Evolutionary conservation across 257 asterid genomes (phyloP).

Genomic region (Fraxinus pennsylvanica): DNA sequence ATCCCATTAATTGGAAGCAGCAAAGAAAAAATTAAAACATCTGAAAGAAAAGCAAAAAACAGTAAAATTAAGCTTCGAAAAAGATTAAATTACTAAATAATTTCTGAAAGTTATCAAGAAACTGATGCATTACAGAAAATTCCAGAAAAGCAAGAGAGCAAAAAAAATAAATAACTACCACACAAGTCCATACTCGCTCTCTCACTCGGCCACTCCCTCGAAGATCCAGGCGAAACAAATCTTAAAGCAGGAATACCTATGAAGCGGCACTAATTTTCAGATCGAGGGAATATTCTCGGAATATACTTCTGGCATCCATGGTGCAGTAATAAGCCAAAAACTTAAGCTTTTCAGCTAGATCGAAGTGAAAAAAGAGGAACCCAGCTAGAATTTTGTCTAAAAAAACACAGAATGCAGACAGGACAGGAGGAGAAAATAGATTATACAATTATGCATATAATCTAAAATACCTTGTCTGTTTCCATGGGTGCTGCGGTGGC

Average conservation of each 20-base stretch:
- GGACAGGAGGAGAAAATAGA: not conserved
- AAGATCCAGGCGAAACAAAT: slow-evolving; percentile 27
- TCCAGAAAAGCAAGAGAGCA: not conserved
- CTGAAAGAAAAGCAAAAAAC: not conserved
- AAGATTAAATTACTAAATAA: not conserved
- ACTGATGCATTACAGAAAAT: slow-evolving; percentile 12
- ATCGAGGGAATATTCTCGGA: slow-evolving; percentile 40
- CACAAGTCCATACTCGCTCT: not conserved
- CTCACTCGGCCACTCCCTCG: not conserved
- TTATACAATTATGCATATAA: not conserved
- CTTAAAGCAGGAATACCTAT: slow-evolving; percentile 18
- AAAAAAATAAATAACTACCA: not conserved
- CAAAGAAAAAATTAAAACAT: not conserved
- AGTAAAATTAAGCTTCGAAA: slow-evolving; percentile 18
- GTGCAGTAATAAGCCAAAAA: slow-evolving; percentile 16
- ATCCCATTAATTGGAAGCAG: slow-evolving; percentile 1
- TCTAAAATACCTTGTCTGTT: slow-evolving; percentile 54
- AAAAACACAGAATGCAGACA: not conserved
- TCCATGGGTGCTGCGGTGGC: slow-evolving; percentile 54
- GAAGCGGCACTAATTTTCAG: slow-evolving; percentile 24
- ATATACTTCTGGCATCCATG: slow-evolving; percentile 26
- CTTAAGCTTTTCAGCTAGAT: slow-evolving; percentile 42
- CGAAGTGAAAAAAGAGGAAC: slow-evolving; percentile 20
- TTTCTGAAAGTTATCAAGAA: not conserved
- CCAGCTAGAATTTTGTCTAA: slow-evolving; percentile 25